Evolutionary conservation across 768 basidiomycete species (phyloP).

Genomic region (Polyporus arcularius): DNA sequence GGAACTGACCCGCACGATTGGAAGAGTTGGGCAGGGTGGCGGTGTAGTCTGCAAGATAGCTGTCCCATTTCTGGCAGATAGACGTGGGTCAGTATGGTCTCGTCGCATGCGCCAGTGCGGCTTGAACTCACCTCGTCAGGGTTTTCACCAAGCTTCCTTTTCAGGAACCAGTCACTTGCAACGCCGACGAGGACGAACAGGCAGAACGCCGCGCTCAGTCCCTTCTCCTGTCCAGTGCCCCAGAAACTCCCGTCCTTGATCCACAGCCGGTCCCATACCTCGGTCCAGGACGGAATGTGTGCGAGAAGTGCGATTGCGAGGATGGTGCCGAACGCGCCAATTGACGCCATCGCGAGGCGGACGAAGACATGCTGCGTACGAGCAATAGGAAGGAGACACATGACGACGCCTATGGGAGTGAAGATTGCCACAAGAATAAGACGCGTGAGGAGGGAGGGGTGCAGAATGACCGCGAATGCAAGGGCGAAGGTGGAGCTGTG

Average conservation of each 20-base stretch:
- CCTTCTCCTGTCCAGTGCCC: constrained; percentile 59
- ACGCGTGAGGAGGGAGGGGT: constrained; percentile 53
- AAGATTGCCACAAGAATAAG: constrained; percentile 43
- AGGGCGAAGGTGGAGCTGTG: constrained; percentile 47
- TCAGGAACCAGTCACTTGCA: constrained; percentile 55
- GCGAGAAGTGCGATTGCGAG: constrained; percentile 56
- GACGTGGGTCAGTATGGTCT: neutral
- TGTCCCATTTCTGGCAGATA: constrained; percentile 62
- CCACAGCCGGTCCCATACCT: constrained; percentile 67
- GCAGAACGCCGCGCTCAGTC: constrained; percentile 57
- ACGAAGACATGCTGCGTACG: constrained; percentile 47
- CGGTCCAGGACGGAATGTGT: constrained; percentile 53
- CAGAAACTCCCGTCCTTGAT: constrained; percentile 46
- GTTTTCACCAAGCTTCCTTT: constrained; percentile 58
- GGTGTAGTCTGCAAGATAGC: constrained; percentile 60
- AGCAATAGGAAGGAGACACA: constrained; percentile 48
- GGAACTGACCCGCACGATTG: constrained; percentile 59
- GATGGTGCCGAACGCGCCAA: constrained; percentile 59
- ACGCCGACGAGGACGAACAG: constrained; percentile 51
- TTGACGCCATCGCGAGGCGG: constrained; percentile 52
- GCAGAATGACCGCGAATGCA: constrained; percentile 54
- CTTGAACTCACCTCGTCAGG: constrained; percentile 57
- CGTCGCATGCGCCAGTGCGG: neutral
- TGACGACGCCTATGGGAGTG: constrained; percentile 38
- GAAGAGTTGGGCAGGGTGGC: constrained; percentile 46